Percentiles rank a stretch among this genome's conserved stretches.
These are phyloP conservation scores for Cladosporium sp. DNA, from an alignment of 2,329 filamentous ascomycete species.

Conservation along the genomic window DNA sequence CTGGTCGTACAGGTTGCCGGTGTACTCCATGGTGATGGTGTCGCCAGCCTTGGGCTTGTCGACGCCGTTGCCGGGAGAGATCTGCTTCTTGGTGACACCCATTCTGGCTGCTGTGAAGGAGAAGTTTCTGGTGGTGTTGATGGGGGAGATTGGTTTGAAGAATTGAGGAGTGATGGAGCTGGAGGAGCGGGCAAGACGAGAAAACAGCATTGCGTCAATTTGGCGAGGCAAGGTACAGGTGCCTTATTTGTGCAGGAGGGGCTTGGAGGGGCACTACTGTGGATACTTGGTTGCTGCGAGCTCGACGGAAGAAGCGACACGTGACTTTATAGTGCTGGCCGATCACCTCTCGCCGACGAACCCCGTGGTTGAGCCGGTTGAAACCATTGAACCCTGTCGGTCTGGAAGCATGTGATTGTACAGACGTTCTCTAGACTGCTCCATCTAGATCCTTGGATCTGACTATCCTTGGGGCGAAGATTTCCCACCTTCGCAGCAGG, in stretches of 20 bases:
- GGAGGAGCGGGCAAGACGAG: not conserved
- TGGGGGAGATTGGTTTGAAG: not conserved
- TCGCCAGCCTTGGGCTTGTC: slow-evolving; percentile 62
- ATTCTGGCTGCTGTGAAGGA: slow-evolving; percentile 27
- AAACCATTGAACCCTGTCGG: no score
- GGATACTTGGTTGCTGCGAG: no score
- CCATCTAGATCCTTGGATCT: no score
- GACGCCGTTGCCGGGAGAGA: slow-evolving; percentile 57
- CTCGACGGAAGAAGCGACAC: no score
- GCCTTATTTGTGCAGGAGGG: not conserved
- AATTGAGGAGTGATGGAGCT: no score
- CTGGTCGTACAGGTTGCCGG: slow-evolving; percentile 73
- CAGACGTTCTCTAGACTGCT: no score
- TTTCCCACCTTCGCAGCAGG: no score
- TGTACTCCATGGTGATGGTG: slow-evolving; percentile 83
- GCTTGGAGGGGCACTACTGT: not conserved
- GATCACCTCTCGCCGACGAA: no score
- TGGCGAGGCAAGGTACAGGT: not conserved
- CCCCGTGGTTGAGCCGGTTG: no score
- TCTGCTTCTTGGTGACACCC: slow-evolving; percentile 63
- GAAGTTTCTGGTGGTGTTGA: slow-evolving; percentile 7
- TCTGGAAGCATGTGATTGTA: no score
- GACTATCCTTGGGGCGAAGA: no score
- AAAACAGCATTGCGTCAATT: not conserved
- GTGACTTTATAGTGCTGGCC: no score